phyloP scores from a whole-genome alignment of 768 basidiomycete species.

The Podaxis sp. region DNA sequence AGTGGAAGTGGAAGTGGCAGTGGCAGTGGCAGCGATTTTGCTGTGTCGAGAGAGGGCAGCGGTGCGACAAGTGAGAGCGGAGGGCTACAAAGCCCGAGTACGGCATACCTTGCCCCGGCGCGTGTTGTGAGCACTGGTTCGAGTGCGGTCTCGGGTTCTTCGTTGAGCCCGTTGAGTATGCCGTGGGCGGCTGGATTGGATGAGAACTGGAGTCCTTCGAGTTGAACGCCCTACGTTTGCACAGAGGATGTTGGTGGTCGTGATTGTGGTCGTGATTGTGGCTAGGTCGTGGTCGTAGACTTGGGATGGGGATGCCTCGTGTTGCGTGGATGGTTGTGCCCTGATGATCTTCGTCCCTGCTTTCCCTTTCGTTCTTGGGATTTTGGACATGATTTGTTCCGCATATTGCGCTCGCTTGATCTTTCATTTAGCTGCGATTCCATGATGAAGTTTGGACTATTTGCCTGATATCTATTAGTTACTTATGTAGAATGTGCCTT shows the following conservation, averaged over 20 bases:
- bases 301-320: neutral
- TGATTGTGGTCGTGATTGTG: neutral
- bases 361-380: neutral
- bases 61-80: constrained; percentile 14
- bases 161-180: constrained; percentile 30
- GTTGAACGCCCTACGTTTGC: neutral
- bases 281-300: too few species aligned
- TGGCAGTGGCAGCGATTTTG: constrained; percentile 3
- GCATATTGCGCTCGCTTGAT: constrained; percentile 4
- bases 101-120: constrained; percentile 14
- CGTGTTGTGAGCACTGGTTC: neutral
- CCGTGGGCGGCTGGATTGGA: constrained; percentile 44
- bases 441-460: neutral
- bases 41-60: constrained; percentile 2
- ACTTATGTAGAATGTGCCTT: constrained; percentile 14
- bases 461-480: constrained; percentile 8
- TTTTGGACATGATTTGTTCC: neutral
- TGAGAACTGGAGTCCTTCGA: constrained; percentile 36
- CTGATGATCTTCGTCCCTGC: neutral
- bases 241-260: neutral
- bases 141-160: constrained; percentile 11
- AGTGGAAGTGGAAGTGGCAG: constrained; percentile 18
- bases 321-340: neutral
- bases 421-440: neutral
- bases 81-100: constrained; percentile 22